A percentile compares a stretch with the other conserved stretches of the same genome.
Evolutionary conservation across 2,329 filamentous ascomycete genomes (phyloP).

Genomic region (Xylariaceae sp.): DNA sequence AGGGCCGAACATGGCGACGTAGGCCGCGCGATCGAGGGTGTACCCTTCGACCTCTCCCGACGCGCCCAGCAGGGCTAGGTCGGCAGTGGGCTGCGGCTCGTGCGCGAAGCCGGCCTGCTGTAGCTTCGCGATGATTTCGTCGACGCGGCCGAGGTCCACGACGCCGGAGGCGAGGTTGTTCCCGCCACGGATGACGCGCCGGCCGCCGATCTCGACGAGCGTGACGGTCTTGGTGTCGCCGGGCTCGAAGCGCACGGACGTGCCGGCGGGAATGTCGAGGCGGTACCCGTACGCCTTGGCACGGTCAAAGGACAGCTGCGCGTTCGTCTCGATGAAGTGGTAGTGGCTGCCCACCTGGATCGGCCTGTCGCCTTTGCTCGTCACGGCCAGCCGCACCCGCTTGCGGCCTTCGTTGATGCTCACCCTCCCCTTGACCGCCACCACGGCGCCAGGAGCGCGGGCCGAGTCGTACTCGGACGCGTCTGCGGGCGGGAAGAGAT

Average conservation of each 20-base stretch:
- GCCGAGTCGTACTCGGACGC: conserved; percentile 60
- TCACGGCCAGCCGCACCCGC: conserved; percentile 69
- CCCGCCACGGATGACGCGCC: conserved; percentile 74
- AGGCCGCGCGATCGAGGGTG: conserved; percentile 71
- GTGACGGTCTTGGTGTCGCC: conserved; percentile 88
- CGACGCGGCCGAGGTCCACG: conserved; percentile 58
- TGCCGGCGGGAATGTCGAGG: conserved; percentile 85
- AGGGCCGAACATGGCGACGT: conserved; percentile 86
- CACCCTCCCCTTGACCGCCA: conserved; percentile 63
- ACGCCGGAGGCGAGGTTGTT: conserved; percentile 71
- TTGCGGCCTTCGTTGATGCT: conserved; percentile 67
- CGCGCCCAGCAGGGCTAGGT: conserved; percentile 35
- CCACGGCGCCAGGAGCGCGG: conserved; percentile 73
- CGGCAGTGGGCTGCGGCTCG: conserved; percentile 56
- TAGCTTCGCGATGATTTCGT: conserved; percentile 62
- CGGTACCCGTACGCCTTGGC: conserved; percentile 75
- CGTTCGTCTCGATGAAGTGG: conserved; percentile 94
- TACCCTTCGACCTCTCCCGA: conserved; percentile 54
- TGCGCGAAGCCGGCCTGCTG: conserved; percentile 74
- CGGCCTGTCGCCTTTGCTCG: conserved; percentile 81
- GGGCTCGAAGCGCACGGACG: conserved; percentile 88
- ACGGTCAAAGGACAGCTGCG: conserved; percentile 82
- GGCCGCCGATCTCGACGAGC: conserved; percentile 80
- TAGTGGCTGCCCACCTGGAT: conserved; percentile 94
- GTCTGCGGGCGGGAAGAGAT: conserved; percentile 61